phyloP scores from a whole-genome alignment of 768 basidiomycete species.

The Rubroboletus satanas region DNA sequence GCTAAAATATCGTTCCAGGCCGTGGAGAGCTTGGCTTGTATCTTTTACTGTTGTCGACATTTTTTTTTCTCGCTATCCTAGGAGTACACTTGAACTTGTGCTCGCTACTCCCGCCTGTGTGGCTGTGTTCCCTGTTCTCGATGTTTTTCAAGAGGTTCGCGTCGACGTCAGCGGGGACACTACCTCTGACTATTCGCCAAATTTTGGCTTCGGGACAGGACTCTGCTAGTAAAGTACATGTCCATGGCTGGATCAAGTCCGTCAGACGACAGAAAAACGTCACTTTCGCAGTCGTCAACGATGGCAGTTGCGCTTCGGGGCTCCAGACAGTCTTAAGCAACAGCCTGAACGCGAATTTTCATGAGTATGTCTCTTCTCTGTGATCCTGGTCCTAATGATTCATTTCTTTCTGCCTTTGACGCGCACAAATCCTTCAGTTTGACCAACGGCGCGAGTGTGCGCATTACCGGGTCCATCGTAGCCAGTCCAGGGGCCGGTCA shows the following conservation, averaged over 20 bases:
- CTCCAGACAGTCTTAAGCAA: slow-evolving; percentile 73
- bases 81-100: neutral
- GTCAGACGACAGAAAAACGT: slow-evolving; percentile 83
- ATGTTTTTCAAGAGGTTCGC: slow-evolving; percentile 31
- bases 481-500: slow-evolving; percentile 50
- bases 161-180: slow-evolving; percentile 25
- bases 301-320: slow-evolving; percentile 69
- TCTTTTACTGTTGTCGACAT: slow-evolving; percentile 8
- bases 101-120: neutral
- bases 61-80: neutral
- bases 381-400: neutral
- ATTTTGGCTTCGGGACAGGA: slow-evolving; percentile 27
- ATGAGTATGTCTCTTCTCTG: slow-evolving; percentile 11
- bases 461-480: slow-evolving; percentile 43
- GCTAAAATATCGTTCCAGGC: slow-evolving; percentile 22
- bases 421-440: slow-evolving; percentile 32
- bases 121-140: slow-evolving; percentile 21
- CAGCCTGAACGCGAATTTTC: slow-evolving; percentile 12
- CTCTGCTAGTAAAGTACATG: slow-evolving; percentile 26
- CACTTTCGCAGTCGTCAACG: slow-evolving; percentile 78
- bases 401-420: neutral
- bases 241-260: slow-evolving; percentile 85
- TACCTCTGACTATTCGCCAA: slow-evolving; percentile 36
- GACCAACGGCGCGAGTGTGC: slow-evolving; percentile 55
- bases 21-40: slow-evolving; percentile 21